Base-by-base conservation (phyloP, 2,329 filamentous ascomycete genomes). In the Verticillium isaacii region DNA sequence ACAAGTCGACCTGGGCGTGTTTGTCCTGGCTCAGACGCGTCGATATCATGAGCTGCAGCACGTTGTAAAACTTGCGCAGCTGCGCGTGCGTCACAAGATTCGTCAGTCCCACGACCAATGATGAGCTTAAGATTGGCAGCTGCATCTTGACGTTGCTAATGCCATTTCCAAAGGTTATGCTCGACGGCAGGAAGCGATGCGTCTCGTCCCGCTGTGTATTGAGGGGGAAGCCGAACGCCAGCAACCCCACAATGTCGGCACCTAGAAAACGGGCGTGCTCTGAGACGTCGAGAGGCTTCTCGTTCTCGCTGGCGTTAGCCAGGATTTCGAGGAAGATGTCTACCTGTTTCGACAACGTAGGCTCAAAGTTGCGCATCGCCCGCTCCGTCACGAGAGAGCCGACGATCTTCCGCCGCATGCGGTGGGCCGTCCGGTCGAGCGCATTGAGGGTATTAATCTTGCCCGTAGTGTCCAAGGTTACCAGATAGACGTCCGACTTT, bases 341-440 rank as follows among this genome's bases (percentile, higher is more conserved):
- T 8, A 63, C 57, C 54, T 65, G n/a, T 19, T 56, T n/a, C 2
- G 39, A 15, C 60, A 65, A 59, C 4, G 58, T 62, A 4, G 63
- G 62, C 55, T 65, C 63, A 32, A 63, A 65, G 11, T 25, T 19
- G 23, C 62, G 63, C 59, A 65, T 63, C 19, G 59, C 54, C 8
- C 55, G 45, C 5, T 65, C 63, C 15, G 59, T 60, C 7, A 61
- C 19, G 17, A 56, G 57, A 15, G 54, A 37, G 34, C 59, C 59
- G 29, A 62, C 23, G 9, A 63, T 11, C 36, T 60, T 60, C 29
- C 63, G 60, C 32, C 58, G 36, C 7, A 32, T 5, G 19, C 60
- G 62, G 37, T 65, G 63, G 3, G 60, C 19, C 23, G 32, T 23
- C 2, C 41, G 41, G 39, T 63, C 59, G 12, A 58, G 23, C 7